Evolutionary conservation across 1,139 yeast species (phyloP).

Genomic region (Taphrina communis): DNA sequence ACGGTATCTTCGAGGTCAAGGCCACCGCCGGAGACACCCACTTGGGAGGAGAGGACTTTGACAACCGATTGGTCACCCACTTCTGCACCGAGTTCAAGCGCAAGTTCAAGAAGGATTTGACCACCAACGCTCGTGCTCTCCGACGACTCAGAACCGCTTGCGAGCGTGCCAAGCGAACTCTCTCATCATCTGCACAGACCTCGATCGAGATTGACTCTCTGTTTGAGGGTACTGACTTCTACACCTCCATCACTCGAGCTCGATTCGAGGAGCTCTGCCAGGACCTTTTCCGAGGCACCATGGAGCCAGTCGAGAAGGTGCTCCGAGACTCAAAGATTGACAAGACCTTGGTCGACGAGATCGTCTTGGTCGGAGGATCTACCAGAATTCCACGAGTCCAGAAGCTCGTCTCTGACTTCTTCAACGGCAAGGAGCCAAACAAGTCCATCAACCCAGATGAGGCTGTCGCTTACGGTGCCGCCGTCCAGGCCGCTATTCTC

Average conservation of each 20-base stretch:
- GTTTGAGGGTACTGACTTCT: slow-evolving; percentile 95
- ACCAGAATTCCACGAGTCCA: slow-evolving; percentile 99
- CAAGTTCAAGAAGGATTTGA: slow-evolving; percentile 92
- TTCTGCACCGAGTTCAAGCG: slow-evolving; percentile 95
- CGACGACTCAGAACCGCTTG: slow-evolving; percentile 99
- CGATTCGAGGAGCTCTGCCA: slow-evolving; percentile 98
- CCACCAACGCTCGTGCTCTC: slow-evolving; percentile 91
- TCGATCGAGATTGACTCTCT: slow-evolving; percentile 96
- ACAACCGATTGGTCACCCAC: slow-evolving; percentile 92
- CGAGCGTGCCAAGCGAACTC: slow-evolving; percentile 99
- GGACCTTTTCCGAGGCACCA: slow-evolving; percentile 92
- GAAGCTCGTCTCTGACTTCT: slow-evolving; percentile 95
- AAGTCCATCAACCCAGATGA: slow-evolving; percentile 98
- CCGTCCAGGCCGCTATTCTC: slow-evolving; percentile 86
- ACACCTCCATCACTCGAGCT: slow-evolving; percentile 97
- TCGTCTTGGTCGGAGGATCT: slow-evolving; percentile 99
- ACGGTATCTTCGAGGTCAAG: slow-evolving; percentile 99
- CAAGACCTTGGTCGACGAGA: slow-evolving; percentile 90
- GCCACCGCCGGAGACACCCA: slow-evolving; percentile 99
- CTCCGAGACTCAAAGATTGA: slow-evolving; percentile 91
- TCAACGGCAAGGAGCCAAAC: slow-evolving; percentile 96
- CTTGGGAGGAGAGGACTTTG: slow-evolving; percentile 99
- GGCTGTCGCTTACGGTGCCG: slow-evolving; percentile 99
- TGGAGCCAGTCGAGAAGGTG: slow-evolving; percentile 98
- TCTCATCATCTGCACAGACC: slow-evolving; percentile 95